Base-by-base conservation (phyloP, 805 yeast genomes). In the Yamadazyma sp. region DNA sequence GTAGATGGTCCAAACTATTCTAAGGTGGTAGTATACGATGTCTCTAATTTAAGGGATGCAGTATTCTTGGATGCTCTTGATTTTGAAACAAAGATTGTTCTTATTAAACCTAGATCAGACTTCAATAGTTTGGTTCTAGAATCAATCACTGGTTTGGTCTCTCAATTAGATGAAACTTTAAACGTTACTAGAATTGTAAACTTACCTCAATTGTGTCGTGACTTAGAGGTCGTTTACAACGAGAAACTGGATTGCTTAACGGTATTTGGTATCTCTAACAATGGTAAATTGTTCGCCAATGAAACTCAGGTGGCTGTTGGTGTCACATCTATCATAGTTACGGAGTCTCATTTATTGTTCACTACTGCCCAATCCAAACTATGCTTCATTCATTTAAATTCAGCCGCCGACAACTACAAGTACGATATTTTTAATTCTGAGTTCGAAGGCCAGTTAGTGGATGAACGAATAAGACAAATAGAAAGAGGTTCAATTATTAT, bases 401-500 rank as follows among this genome's bases (percentile, higher is more conserved):
- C 71, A 2, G 51, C 60, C 3, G 38, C 46, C 20, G 56, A 50
- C n/a, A 45, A 45, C n/a, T 59, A 61, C 23, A 70, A 71, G 12
- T 59, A 53, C 23, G 55, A 52, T 13, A 49, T 53, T 28, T 73
- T 73, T 29, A 47, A 50, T 9, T 53, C 50, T 29, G 52, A 51
- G 17, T 50, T 53, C 3, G 52, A 50, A 16, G 49, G 47, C 6
- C 41, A 50, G 5, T 41, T 52, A 2, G 52, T 59, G 21, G 96
- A 88, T 59, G 99, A 91, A 64, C 78, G 97, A 62, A 73, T 83
- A 11, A 78, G 99, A 51, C 78, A 82, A 41, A 82, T 93, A 37
- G 99, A 93, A 62, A 74, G 96, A 47, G 98, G 99, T 1, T 88
- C 97, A 0, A 50, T 84, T n/a, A 61, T 93, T 32, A 87, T 91